These are phyloP conservation scores for Suillus hirtellus DNA, from an alignment of 768 basidiomycete genomes.

Conservation along the genomic window DNA sequence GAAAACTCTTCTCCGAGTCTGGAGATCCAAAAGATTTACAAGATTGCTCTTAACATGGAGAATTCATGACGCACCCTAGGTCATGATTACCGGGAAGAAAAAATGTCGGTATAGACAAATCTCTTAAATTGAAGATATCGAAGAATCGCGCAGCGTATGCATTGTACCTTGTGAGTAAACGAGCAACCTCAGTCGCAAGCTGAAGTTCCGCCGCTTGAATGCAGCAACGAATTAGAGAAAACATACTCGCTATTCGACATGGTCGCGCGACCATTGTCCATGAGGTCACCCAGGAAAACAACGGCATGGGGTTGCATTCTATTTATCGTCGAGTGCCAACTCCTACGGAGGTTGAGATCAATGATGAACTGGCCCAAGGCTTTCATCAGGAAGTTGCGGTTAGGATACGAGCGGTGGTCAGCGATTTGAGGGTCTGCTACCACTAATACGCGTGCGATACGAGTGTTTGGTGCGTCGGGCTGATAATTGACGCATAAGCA, in stretches of 20 bases:
- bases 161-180: constrained; percentile 59
- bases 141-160: constrained; percentile 66
- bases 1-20: constrained; percentile 30
- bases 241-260: constrained; percentile 73
- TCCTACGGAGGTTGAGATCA: constrained; percentile 83
- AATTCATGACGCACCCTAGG: constrained; percentile 53
- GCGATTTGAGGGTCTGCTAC: constrained; percentile 89
- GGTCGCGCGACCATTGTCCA: constrained; percentile 75
- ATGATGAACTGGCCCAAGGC: constrained; percentile 64
- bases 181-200: constrained; percentile 11
- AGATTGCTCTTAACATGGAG: constrained; percentile 11
- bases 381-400: constrained; percentile 52
- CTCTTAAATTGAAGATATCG: constrained; percentile 59
- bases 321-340: constrained; percentile 66
- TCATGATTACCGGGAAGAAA: constrained; percentile 94
- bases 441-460: constrained; percentile 51
- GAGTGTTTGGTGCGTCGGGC: constrained; percentile 16
- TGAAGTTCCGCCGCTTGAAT: constrained; percentile 1
- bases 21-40: constrained; percentile 9
- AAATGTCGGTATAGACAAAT: constrained; percentile 51
- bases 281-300: constrained; percentile 89
- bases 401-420: constrained; percentile 73
- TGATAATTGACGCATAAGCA: constrained; percentile 7
- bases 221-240: constrained; percentile 4
- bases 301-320: constrained; percentile 66